Conservation (phyloP, 73 alveolate species). For the Stentor coeruleus region DNA sequence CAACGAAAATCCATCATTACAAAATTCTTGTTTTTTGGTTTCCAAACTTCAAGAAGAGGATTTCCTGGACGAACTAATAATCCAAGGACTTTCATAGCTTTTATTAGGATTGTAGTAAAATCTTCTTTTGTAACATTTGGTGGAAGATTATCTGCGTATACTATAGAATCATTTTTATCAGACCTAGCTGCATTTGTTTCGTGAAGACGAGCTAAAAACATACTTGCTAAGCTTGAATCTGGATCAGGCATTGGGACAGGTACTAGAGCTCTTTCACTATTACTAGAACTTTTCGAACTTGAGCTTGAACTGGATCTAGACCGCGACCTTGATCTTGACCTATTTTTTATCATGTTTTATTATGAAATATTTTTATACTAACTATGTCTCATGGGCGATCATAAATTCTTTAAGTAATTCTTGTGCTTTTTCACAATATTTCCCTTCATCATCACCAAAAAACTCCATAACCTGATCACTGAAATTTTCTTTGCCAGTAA, state of each 20-base stretch:
- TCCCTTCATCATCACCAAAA: neutral
- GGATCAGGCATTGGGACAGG: conserved; percentile 22
- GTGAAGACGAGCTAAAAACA: neutral
- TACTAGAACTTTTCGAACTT: neutral
- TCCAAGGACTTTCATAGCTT: neutral
- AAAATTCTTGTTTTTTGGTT: neutral
- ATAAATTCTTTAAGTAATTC: no score
- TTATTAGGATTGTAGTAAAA: neutral
- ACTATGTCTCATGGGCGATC: no score
- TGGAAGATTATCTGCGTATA: neutral
- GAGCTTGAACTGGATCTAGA: conserved; percentile 11
- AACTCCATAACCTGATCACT: neutral
- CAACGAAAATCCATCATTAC: conserved; percentile 64
- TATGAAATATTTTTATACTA: no score
- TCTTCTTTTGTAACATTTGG: neutral
- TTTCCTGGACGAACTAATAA: neutral
- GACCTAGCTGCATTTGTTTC: conserved; percentile 10
- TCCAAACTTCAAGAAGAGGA: conserved; percentile 2
- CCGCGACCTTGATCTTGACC: conserved; percentile 9
- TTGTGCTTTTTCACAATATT: no score
- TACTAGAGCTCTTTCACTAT: neutral
- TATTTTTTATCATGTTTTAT: neutral
- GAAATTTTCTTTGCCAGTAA: neutral
- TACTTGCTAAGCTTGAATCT: neutral
- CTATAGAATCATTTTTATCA: neutral